Evolutionary conservation across 331 rosid genomes (phyloP), one percentile per base, ranked within the genome.

Genomic region (Pyrus hybrid): DNA sequence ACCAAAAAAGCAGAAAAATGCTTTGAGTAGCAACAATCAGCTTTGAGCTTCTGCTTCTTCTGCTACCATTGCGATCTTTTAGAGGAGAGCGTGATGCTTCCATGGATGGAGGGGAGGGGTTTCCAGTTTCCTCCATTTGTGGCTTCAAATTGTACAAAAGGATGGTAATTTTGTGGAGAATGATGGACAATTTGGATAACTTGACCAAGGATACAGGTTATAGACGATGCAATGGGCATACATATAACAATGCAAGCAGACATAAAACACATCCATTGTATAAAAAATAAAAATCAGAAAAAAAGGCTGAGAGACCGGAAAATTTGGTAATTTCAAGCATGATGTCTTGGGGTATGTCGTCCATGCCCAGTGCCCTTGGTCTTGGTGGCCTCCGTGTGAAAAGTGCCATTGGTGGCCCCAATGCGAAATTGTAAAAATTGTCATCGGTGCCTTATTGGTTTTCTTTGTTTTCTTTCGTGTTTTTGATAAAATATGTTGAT

Each of bases 41-140:
- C 37, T 47, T 69, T 47, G 73, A 26, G 68, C 58, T 56, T 17
- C 64, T 60, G 63, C 63, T 32, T n/a, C 63, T 47, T 67, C 20
- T 72, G 57, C 73, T 69, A 73, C 72, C 89, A 86, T 84, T 91
- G 91, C 71, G 83, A 80, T 88, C 88, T n/a, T 88, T 23, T 72
- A 57, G 29, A 71, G 77, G 68, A 10, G 30, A 10, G 71, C 81
- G 66, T 78, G 85, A 68, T 60, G 68, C 43, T 47, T 43, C 68
- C 35, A n/a, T 72, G 41, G 75, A 73, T 58, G 70, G 68, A 75
- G 78, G 70, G 77, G 71, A 49, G 8, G 56, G n/a, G 4, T 6
- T 49, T 49, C 56, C n/a, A 49, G 56, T 70, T 71, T 56, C 43
- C 60, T 62, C 23, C 80, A 73, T 75, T 62, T 68, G 53, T 73